Base-by-base conservation (phyloP, 2,329 filamentous ascomycete genomes). In the Exserohilum rostratum region DNA sequence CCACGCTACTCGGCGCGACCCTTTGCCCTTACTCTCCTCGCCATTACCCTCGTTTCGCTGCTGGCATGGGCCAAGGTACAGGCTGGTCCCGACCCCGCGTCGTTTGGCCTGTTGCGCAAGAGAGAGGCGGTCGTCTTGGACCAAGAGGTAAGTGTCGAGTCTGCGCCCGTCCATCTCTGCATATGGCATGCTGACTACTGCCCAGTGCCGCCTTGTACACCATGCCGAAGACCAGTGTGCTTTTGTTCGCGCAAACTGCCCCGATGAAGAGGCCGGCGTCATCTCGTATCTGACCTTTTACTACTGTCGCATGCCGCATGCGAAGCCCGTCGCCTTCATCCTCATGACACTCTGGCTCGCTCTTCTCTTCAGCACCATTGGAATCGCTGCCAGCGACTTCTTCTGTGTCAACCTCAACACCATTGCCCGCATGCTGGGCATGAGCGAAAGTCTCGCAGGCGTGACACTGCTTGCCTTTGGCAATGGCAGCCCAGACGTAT, bases 391-490 rank as follows among this genome's bases (percentile, higher is more conserved):
- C 18, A 97, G 92, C 76, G 95, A 99, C 78, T 99, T 99, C 80
- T 95, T 99, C 78, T 98, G 93, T 77, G 87, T 98, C 78, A 96
- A 99, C 71, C 83, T 99, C 30, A 95, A 90, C 75, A 98, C 95
- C 11, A 95, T 99, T 66, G 88, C 95, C 18, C 88, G 84, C 52
- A 86, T 97, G 47, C 82, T 98, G 25, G 93, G 93, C 17, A 88
- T 99, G 80, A 97, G 93, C 74, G 93, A 99, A 79, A 98, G 91
- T 74, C 83, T 99, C 76, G 92, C 95, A 0, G 95, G 95, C 31
- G 96, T 99, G 25, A 99, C 95, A 0, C 96, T 99, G 68, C 79
- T 99, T 47, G 95, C 95, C 7, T 96, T 99, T 76, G 95, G 95
- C 61, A 99, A 99, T 79, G 95, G 95, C 47, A 98, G 93, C 58